Base-by-base conservation (phyloP, 2,329 filamentous ascomycete genomes). In the Penicillium hordei region DNA sequence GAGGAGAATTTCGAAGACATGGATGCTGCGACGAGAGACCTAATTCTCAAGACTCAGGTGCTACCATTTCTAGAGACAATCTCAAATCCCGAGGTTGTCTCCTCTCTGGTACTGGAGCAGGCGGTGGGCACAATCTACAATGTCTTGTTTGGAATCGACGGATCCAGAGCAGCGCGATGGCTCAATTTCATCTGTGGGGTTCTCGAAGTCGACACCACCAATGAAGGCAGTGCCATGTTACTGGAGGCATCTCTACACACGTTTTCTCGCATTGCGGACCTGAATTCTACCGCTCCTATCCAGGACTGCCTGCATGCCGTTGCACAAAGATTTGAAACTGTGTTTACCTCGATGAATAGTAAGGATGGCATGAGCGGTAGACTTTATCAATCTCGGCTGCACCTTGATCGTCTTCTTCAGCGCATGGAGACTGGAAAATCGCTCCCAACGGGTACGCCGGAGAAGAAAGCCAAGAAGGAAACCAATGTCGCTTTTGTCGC, bases 41-140 rank as follows among this genome's bases (percentile, higher is more conserved):
- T 58, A 17, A 57, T 68, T 5, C 65, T 71, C 25, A 33, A 46
- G 15, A 63, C 59, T 6, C 60, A 73, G 52, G 65, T 77, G 27
- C 59, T 79, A 13, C 78, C 78, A 0, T 76, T 82, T 50, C 68
- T 80, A 36, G 63, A 70, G 46, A 73, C 70, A 6, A 68, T 82
- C 29, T 74, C 78, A 1, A 69, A 80, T 59, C 66, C 72, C 0
- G 70, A 76, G 38, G 70, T 81, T 1, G 61, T 78, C 25, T 70
- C 70, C 6, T 81, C 78, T 0, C 57, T 78, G 12, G 65, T 80
- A 2, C 60, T 81, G 5, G 76, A 81, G 57, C 67, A 71, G 15
- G 66, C 73, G 2, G 67, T 80, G 13, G 75, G 71, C 19, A 79
- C 72, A 3, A 75, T 82, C 25, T 79, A 76, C 66, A 79, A 74